Percentiles rank a stretch among this genome's conserved stretches.
phyloP scores from a whole-genome alignment of 345 rosid species.

The Hypericum androsaemum region DNA sequence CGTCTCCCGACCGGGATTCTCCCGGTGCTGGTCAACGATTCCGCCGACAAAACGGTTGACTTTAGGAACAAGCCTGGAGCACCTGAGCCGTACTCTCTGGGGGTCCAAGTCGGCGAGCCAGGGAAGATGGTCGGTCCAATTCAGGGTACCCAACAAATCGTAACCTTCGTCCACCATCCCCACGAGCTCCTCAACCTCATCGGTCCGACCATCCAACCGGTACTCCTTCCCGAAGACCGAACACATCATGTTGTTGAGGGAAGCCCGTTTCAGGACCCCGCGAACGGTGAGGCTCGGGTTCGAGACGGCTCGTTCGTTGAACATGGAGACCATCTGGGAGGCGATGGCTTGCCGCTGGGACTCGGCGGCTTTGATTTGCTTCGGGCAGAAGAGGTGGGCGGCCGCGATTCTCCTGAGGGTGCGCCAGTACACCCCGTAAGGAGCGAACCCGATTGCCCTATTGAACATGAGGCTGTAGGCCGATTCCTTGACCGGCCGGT shows the following conservation, averaged over 20 bases:
- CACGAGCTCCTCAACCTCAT: slow-evolving; percentile 23
- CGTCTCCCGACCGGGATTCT: slow-evolving; percentile 6
- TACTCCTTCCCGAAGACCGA: slow-evolving; percentile 40
- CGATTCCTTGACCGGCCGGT: slow-evolving; percentile 46
- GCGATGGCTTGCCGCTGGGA: slow-evolving; percentile 27
- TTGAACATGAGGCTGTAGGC: slow-evolving; percentile 41
- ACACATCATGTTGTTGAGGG: slow-evolving; percentile 48
- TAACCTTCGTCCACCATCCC: slow-evolving; percentile 45
- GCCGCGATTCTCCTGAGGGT: slow-evolving; percentile 38
- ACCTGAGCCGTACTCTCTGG: slow-evolving; percentile 34
- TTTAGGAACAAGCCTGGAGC: slow-evolving; percentile 30
- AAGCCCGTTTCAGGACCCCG: slow-evolving; percentile 30
- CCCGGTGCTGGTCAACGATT: slow-evolving; percentile 30
- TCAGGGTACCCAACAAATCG: slow-evolving; percentile 34
- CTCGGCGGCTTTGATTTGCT: slow-evolving; percentile 29
- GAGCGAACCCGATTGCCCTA: slow-evolving; percentile 51
- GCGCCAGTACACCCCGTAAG: slow-evolving; percentile 47
- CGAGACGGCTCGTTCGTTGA: slow-evolving; percentile 4
- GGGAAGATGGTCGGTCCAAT: slow-evolving; percentile 50
- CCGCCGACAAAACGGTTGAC: slow-evolving; percentile 40
- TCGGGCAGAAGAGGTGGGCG: slow-evolving; percentile 40
- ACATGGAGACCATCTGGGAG: slow-evolving; percentile 27
- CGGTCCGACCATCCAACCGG: slow-evolving; percentile 8
- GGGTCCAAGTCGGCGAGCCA: slow-evolving; percentile 36
- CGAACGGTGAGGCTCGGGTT: slow-evolving; percentile 15